A percentile compares a stretch with the other conserved stretches of the same genome.
Evolutionary conservation across 163 green algal species (phyloP).

Genomic region (Chlorella variabilis): DNA sequence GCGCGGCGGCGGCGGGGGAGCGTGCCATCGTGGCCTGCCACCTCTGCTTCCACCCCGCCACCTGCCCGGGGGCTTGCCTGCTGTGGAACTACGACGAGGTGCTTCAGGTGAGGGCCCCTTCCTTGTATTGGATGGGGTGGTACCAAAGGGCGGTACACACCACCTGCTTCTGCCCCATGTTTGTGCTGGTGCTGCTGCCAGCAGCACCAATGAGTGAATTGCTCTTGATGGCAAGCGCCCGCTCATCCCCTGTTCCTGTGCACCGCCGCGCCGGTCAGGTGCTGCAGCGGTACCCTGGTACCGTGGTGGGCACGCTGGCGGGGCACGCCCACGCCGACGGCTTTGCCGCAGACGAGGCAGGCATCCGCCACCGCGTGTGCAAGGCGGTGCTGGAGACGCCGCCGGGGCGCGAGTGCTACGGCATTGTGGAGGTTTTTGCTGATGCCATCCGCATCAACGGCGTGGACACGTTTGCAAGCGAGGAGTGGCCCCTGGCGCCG

Average conservation of each 20-base stretch:
- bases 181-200: background rate
- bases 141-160: too few species aligned
- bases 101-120: conserved; percentile 47
- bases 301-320: conserved; percentile 69
- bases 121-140: too few species aligned
- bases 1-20: conserved; percentile 40
- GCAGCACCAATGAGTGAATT: too few species aligned
- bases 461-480: conserved; percentile 33
- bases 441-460: conserved; percentile 38
- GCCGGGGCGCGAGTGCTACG: conserved; percentile 47
- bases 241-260: too few species aligned
- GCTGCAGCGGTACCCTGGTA: conserved; percentile 42
- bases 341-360: conserved; percentile 51
- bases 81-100: conserved; percentile 86
- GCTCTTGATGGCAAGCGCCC: too few species aligned
- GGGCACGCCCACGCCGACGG: conserved; percentile 72
- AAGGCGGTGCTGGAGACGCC: conserved; percentile 78
- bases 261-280: conserved; percentile 2
- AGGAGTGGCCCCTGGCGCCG: conserved; percentile 28
- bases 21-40: conserved; percentile 73
- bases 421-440: conserved; percentile 37
- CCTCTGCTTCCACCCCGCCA: conserved; percentile 72
- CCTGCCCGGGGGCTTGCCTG: conserved; percentile 66
- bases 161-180: background rate
- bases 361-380: conserved; percentile 79